Base-by-base conservation (phyloP, 176 grass and related monocot genomes). In the Tillandsia leiboldiana region DNA sequence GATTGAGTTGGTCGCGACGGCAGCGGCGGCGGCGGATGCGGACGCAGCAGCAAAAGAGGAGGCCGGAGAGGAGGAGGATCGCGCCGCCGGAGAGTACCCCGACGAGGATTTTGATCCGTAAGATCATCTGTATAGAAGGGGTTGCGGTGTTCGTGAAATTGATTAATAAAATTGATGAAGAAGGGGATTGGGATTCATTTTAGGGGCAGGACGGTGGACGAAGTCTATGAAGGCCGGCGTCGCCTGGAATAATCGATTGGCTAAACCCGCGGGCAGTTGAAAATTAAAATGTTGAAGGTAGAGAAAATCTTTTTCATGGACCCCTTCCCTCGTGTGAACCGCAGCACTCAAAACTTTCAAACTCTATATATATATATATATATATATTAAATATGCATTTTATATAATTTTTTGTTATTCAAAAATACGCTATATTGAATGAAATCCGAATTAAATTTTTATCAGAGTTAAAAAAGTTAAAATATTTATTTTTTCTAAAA, bases 91-190 rank as follows among this genome's bases (percentile, higher is more conserved):
- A 51, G 56, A 92, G 73, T 17, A 47, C 49, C 3, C 67, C 17
- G 54, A 56, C 71, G 14, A 92, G 73, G 48, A 92, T 53, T 61
- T 56, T 49, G 17, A 88, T 68, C 85, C 77, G 78, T 67, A 75
- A 64, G 70, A 42, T 75, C 85, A 92, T 86, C 2, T 50, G 27
- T 33, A 56, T 14, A 8, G 14, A 15, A 6, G 6, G 10, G 15
- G 52, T 3, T n/a, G 20, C 20, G 20, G 5, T 17, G 7, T 33
- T 33, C 29, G 29, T 33, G n/a, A 56, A 56, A 4, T 56, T 59
- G 7, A 17, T 18, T 59, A 59, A 17, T 59, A 18, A 17, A 18
- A 59, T 20, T 9, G 20, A 15, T 71, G 69, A 48, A 53, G 24
- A 47, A 14, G 48, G 14, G 12, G 2, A 12, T 2, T 0, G 2